Conservation (phyloP, 2,329 filamentous ascomycete genomes). For the Sordariomycetes sp. region DNA sequence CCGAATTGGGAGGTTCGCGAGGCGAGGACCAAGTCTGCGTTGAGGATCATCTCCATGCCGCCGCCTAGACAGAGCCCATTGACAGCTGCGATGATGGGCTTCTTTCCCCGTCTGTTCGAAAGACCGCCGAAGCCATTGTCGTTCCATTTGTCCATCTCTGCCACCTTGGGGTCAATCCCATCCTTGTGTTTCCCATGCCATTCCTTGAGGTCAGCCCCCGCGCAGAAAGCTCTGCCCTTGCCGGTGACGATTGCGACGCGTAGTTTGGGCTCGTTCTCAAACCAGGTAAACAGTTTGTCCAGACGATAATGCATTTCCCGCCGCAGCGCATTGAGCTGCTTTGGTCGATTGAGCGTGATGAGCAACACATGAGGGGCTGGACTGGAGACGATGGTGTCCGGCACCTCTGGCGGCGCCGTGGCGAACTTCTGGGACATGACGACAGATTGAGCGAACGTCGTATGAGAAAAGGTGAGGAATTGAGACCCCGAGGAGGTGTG, state of each 20-base stretch:
- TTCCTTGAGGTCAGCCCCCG: slow-evolving; percentile 60
- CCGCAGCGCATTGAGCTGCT: slow-evolving; percentile 48
- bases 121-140: slow-evolving; percentile 55
- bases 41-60: slow-evolving; percentile 67
- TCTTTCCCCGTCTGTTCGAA: slow-evolving; percentile 57
- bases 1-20: slow-evolving; percentile 49
- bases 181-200: slow-evolving; percentile 38
- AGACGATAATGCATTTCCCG: slow-evolving; percentile 38
- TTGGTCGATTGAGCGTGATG: slow-evolving; percentile 50
- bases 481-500: slow-evolving; percentile 9
- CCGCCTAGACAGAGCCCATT: slow-evolving; percentile 69
- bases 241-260: slow-evolving; percentile 57
- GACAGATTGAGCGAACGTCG: slow-evolving; percentile 7
- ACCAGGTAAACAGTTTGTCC: slow-evolving; percentile 45
- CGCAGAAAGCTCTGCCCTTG: slow-evolving; percentile 55
- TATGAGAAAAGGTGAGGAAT: slow-evolving; percentile 10
- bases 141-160: slow-evolving; percentile 15
- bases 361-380: slow-evolving; percentile 46
- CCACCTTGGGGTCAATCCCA: slow-evolving; percentile 5
- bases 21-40: slow-evolving; percentile 65
- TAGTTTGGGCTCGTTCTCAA: slow-evolving; percentile 51
- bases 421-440: slow-evolving; percentile 18
- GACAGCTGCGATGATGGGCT: slow-evolving; percentile 62
- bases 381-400: slow-evolving; percentile 34
- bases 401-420: slow-evolving; percentile 24